These are phyloP conservation scores for Trichoderma atrobrunneum DNA, from an alignment of 2,329 filamentous ascomycete genomes.

Conservation along the genomic window DNA sequence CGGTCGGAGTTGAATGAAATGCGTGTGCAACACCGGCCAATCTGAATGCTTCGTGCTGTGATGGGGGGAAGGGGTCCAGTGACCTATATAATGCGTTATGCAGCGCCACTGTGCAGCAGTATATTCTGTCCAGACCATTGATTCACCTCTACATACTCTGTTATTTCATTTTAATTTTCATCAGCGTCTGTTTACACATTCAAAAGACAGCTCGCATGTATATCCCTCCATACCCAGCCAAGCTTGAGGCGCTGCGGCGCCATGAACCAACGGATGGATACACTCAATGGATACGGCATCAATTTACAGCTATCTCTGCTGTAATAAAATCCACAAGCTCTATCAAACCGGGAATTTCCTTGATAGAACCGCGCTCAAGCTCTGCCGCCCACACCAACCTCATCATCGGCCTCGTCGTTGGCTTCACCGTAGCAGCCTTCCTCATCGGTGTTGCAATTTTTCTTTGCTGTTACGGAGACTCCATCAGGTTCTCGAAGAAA, in stretches of 20 bases:
- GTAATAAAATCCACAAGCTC: background rate
- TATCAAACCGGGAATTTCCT: background rate
- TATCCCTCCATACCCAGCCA: constrained; percentile 27
- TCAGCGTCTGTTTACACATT: background rate
- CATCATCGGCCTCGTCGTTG: constrained; percentile 44
- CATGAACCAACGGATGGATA: background rate
- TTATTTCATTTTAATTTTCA: background rate
- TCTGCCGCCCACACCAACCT: constrained; percentile 36
- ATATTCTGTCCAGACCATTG: background rate
- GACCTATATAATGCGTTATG: constrained; percentile 7
- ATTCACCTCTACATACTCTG: background rate
- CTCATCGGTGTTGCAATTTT: constrained; percentile 38
- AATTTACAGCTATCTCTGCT: background rate
- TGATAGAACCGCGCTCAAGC: constrained; percentile 24
- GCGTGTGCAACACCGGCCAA: background rate
- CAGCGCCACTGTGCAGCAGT: background rate
- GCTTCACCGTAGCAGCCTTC: constrained; percentile 41
- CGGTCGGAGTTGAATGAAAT: background rate
- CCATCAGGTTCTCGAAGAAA: constrained; percentile 35
- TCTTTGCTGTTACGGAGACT: constrained; percentile 39
- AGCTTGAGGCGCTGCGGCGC: background rate
- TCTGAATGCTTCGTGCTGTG: background rate
- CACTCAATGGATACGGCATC: background rate
- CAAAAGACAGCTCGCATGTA: constrained; percentile 27
- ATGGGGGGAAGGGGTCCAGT: background rate